Percentiles rank a stretch among this genome's conserved stretches.
Conservation (phyloP, 163 green algal species). For the Chloromonas sp. region DNA sequence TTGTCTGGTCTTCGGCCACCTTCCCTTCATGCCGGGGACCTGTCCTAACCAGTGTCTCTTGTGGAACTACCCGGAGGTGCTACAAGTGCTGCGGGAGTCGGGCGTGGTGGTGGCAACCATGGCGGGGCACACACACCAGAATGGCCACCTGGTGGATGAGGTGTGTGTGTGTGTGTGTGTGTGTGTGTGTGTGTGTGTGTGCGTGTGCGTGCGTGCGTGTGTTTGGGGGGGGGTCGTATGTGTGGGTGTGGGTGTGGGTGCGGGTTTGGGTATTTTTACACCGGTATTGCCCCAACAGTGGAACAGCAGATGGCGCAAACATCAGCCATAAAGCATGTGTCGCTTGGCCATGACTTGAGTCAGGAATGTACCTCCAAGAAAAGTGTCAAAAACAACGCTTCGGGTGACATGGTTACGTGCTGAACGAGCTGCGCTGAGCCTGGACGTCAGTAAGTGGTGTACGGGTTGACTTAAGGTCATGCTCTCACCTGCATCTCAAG, state of each 20-base stretch:
- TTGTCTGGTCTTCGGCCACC: slow-evolving; percentile 58
- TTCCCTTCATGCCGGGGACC: slow-evolving; percentile 59
- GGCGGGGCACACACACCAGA: slow-evolving; percentile 63
- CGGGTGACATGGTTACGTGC: too few species aligned
- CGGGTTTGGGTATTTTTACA: too few species aligned
- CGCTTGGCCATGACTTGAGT: too few species aligned
- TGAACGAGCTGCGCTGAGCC: too few species aligned
- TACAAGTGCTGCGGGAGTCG: slow-evolving; percentile 17
- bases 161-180: slow-evolving; percentile 4
- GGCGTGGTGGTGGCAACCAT: slow-evolving; percentile 52
- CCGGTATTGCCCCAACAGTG: too few species aligned
- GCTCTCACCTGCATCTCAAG: too few species aligned
- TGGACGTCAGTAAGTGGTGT: too few species aligned
- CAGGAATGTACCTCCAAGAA: too few species aligned
- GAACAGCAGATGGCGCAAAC: too few species aligned
- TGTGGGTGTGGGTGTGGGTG: neutral
- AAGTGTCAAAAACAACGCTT: too few species aligned
- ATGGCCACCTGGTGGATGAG: slow-evolving; percentile 30
- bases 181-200: slow-evolving; percentile 5
- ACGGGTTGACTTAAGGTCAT: too few species aligned
- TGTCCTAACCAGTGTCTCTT: slow-evolving; percentile 54
- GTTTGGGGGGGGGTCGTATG: neutral
- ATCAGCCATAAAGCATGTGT: too few species aligned
- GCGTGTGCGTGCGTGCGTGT: neutral
- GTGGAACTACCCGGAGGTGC: slow-evolving; percentile 63